A percentile compares a stretch with the other conserved stretches of the same genome.
Evolutionary conservation across 148 eudicot species (phyloP).

Genomic region (Chenopodium berlandieri): DNA sequence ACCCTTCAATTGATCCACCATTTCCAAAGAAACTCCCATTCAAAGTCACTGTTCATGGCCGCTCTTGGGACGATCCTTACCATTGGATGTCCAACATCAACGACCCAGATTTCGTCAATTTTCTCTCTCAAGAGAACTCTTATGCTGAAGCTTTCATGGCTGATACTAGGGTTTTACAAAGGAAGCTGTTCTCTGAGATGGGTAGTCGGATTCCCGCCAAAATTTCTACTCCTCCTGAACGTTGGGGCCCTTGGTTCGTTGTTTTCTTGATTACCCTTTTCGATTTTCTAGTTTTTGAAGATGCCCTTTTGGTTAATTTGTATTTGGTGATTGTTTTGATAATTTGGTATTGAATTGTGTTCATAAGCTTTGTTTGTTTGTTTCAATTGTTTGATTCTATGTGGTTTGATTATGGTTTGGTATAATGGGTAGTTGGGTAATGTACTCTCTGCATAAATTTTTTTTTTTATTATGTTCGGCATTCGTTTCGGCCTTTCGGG

Average conservation of each 20-base stretch:
- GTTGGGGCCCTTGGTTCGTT: conserved; percentile 79
- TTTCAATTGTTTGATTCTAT: background rate
- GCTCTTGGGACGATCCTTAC: conserved; percentile 75
- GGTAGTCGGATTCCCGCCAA: conserved; percentile 45
- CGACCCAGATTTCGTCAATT: conserved; percentile 69
- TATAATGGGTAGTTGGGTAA: background rate
- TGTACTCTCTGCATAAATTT: background rate
- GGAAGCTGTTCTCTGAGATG: conserved; percentile 61
- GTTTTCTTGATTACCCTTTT: conserved; percentile 14
- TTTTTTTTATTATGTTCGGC: background rate
- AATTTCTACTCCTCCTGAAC: conserved; percentile 70
- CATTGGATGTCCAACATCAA: conserved; percentile 83
- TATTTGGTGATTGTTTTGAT: background rate
- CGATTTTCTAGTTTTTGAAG: background rate
- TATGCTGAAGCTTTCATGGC: conserved; percentile 74
- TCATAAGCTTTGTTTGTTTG: background rate
- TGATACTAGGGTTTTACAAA: conserved; percentile 46
- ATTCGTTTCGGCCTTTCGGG: background rate
- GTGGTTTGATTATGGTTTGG: background rate
- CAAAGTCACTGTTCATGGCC: conserved; percentile 58
- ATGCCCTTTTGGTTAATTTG: conserved; percentile 17
- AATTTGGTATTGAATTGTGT: background rate
- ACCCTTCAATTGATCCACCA: conserved; percentile 42
- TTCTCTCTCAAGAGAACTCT: conserved; percentile 56
- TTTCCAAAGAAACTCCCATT: conserved; percentile 61